Conservation (phyloP, 371 early-diverging fungal species). For the Capniomyces stellatus region DNA sequence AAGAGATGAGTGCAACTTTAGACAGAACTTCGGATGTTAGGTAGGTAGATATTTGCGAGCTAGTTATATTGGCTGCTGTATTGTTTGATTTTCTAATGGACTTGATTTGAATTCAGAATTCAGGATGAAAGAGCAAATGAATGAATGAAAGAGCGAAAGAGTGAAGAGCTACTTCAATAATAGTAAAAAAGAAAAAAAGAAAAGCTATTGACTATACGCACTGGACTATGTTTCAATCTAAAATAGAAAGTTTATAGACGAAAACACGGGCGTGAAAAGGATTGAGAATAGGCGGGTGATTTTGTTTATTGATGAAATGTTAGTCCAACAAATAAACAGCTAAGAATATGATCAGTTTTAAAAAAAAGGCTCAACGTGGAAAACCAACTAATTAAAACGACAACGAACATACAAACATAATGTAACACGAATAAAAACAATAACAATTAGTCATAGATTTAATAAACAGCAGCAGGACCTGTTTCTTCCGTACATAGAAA, state of each 20-base stretch:
- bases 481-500: slow-evolving; percentile 62
- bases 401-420: not conserved
- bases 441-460: slow-evolving; percentile 74
- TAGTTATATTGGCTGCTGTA: no score
- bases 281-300: slow-evolving; percentile 47
- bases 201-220: no score
- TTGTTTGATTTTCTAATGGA: no score
- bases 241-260: slow-evolving; percentile 53
- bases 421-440: slow-evolving; percentile 3
- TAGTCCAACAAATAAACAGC: not conserved
- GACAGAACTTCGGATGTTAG: slow-evolving; percentile 50
- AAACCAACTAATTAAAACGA: not conserved
- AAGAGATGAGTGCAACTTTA: slow-evolving; percentile 52
- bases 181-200: no score
- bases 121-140: no score
- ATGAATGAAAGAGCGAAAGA: no score
- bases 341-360: not conserved
- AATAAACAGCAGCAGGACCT: slow-evolving; percentile 76
- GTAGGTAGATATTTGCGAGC: no score
- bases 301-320: slow-evolving; percentile 71
- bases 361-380: slow-evolving; percentile 1
- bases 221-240: no score
- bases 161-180: no score
- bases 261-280: slow-evolving; percentile 34
- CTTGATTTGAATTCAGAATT: no score